Percentiles rank a stretch among this genome's conserved stretches.
These are phyloP conservation scores for Gypsophila paniculata DNA, from an alignment of 179 eudicot genomes.

Conservation along the genomic window DNA sequence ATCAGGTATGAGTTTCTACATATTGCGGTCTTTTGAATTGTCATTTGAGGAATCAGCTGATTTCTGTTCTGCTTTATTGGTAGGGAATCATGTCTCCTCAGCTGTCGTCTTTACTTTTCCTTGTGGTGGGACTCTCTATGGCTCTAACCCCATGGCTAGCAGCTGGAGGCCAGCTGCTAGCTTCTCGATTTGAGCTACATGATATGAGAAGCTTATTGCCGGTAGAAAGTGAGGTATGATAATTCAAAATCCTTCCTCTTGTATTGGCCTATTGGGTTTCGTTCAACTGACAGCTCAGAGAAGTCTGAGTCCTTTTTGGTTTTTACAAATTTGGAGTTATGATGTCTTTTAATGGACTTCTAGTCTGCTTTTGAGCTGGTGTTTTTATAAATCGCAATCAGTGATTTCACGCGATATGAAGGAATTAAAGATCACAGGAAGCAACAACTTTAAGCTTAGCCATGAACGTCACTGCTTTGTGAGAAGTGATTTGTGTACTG, in stretches of 20 bases:
- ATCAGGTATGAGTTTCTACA: slow-evolving; percentile 54
- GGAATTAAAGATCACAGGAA: background rate
- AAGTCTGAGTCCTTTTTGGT: background rate
- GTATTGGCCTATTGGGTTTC: background rate
- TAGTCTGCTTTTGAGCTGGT: slow-evolving; percentile 2
- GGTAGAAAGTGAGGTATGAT: slow-evolving; percentile 84
- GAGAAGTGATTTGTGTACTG: background rate
- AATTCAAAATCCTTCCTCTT: background rate
- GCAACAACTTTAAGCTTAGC: background rate
- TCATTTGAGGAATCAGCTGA: slow-evolving; percentile 12
- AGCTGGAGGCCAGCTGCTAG: slow-evolving; percentile 98
- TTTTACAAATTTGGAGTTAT: background rate
- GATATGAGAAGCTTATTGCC: slow-evolving; percentile 91
- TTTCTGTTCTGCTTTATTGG: slow-evolving; percentile 27
- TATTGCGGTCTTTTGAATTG: slow-evolving; percentile 10
- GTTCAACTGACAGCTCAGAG: background rate
- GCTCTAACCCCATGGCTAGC: slow-evolving; percentile 95
- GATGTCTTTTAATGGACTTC: background rate
- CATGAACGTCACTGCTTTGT: background rate
- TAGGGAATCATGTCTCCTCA: slow-evolving; percentile 97
- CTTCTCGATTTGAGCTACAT: slow-evolving; percentile 91
- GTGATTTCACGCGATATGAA: background rate
- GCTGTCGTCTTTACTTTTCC: slow-evolving; percentile 85
- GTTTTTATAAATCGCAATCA: background rate
- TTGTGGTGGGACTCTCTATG: slow-evolving; percentile 95